Evolutionary conservation across 352 stramenopile genomes (phyloP).

Genomic region (Plasmopara viticola): DNA sequence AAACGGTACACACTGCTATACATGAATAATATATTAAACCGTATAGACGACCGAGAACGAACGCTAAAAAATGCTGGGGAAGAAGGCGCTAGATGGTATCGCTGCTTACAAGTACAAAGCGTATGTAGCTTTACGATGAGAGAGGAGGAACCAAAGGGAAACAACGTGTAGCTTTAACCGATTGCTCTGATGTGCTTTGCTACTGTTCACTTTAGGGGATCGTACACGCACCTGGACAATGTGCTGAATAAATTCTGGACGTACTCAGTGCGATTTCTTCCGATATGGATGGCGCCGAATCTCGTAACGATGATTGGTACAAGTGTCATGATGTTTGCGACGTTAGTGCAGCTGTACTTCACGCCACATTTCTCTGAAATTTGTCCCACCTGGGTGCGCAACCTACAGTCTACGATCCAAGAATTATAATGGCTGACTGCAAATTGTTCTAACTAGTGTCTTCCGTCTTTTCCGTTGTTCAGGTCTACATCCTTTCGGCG

Average conservation of each 20-base stretch:
- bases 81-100: conserved; percentile 78
- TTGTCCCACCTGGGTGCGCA: conserved; percentile 49
- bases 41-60: too few species aligned
- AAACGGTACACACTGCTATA: too few species aligned
- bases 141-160: not conserved
- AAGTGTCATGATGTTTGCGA: conserved; percentile 67
- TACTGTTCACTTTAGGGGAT: conserved; percentile 36
- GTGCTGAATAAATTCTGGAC: conserved; percentile 86
- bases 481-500: conserved; percentile 70
- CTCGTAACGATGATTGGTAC: conserved; percentile 88
- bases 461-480: conserved; percentile 1
- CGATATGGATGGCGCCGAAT: conserved; percentile 88
- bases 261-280: conserved; percentile 72
- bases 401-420: not conserved
- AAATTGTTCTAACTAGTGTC: not conserved
- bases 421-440: not conserved
- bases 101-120: conserved; percentile 85
- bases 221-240: conserved; percentile 86
- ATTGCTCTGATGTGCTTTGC: conserved; percentile 4
- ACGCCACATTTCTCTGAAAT: conserved; percentile 60
- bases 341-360: conserved; percentile 70
- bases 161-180: not conserved
- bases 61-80: conserved; percentile 37
- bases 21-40: too few species aligned
- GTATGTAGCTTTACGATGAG: conserved; percentile 31